phyloP scores from a whole-genome alignment of 148 eudicot genomes.

The Vaccinium vitisidaea region DNA sequence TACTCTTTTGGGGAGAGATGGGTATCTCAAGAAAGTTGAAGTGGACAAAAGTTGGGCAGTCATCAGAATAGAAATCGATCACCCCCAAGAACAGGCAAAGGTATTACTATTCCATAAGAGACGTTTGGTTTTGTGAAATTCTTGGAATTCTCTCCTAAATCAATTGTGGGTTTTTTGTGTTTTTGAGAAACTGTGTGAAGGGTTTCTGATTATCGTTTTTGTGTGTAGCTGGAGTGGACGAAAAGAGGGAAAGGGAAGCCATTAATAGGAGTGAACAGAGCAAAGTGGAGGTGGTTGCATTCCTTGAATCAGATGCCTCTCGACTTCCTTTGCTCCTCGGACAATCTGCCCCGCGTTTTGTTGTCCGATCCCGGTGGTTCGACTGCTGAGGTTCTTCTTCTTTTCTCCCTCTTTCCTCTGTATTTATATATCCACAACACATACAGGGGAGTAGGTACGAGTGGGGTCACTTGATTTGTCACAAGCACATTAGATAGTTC shows the following conservation, averaged over 20 bases:
- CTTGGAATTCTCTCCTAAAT: background rate
- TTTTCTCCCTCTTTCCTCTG: background rate
- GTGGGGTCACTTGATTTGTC: too few species aligned
- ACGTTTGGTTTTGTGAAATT: background rate
- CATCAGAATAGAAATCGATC: conserved; percentile 16
- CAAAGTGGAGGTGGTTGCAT: conserved; percentile 30
- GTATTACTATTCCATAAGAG: too few species aligned
- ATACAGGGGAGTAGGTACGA: too few species aligned
- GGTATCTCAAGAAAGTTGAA: conserved; percentile 6
- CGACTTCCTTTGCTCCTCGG: conserved; percentile 8
- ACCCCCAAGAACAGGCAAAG: conserved; percentile 5
- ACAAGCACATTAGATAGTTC: too few species aligned
- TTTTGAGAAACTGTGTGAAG: background rate
- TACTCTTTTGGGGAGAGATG: background rate
- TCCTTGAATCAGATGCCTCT: conserved; percentile 31
- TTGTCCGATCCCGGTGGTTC: conserved; percentile 41
- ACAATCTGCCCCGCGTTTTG: conserved; percentile 24
- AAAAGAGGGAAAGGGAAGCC: conserved; percentile 10
- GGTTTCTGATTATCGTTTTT: background rate
- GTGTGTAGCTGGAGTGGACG: conserved; percentile 28
- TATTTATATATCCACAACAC: too few species aligned
- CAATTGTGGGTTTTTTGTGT: background rate
- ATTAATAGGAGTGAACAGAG: conserved; percentile 23
- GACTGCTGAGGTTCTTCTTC: conserved; percentile 26
- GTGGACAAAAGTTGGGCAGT: background rate